Percentiles rank a stretch among this genome's conserved stretches.
Conservation (phyloP, 75 land plant species). For the Selaginella tamariscina region DNA sequence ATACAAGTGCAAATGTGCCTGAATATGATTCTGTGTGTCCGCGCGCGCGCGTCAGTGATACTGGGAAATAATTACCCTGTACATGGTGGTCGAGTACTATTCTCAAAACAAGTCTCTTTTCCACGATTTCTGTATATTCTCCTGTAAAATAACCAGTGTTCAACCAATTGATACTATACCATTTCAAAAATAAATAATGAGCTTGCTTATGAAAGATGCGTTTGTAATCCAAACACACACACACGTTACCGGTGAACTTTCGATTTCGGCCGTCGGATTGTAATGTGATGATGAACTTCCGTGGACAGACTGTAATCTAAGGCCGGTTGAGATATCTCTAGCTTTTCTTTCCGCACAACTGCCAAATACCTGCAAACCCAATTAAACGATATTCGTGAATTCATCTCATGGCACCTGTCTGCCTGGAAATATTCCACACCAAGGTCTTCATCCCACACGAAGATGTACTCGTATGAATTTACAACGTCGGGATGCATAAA, state of each 20-base stretch:
- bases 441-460: slow-evolving; percentile 43
- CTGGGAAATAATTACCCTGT: slow-evolving; percentile 42
- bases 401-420: slow-evolving; percentile 5
- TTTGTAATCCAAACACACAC: not conserved
- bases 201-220: not conserved
- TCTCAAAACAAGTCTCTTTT: slow-evolving; percentile 27
- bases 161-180: not conserved
- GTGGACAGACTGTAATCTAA: slow-evolving; percentile 34
- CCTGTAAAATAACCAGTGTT: slow-evolving; percentile 17
- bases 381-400: not conserved
- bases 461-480: slow-evolving; percentile 32
- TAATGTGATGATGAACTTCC: slow-evolving; percentile 65
- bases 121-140: slow-evolving; percentile 30
- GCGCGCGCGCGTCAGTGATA: not conserved
- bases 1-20: not conserved
- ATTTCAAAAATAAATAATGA: not conserved
- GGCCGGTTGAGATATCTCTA: slow-evolving; percentile 93
- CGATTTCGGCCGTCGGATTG: slow-evolving; percentile 27
- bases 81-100: slow-evolving; percentile 50
- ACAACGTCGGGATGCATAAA: slow-evolving; percentile 36
- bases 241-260: slow-evolving; percentile 56
- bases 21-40: not conserved
- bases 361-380: slow-evolving; percentile 43
- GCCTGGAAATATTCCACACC: slow-evolving; percentile 33
- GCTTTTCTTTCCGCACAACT: slow-evolving; percentile 64